phyloP scores from a whole-genome alignment of 345 rosid species.

The Populus pruinosa region DNA sequence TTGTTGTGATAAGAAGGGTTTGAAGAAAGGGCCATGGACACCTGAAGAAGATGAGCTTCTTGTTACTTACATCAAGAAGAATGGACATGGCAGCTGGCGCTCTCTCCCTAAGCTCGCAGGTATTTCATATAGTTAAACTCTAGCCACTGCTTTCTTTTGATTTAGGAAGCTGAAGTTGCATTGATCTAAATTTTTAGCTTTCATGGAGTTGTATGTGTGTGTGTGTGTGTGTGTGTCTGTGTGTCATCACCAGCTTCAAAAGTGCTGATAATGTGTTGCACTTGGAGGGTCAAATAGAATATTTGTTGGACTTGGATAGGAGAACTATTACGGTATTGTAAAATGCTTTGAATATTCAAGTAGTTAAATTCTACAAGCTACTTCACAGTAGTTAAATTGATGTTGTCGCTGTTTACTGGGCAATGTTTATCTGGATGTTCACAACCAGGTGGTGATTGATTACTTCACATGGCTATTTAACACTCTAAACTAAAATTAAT shows the following conservation, averaged over 20 bases:
- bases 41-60: constrained; percentile 36
- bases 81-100: constrained; percentile 43
- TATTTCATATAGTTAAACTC: background rate
- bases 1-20: constrained; percentile 35
- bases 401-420: background rate
- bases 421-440: background rate
- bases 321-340: background rate
- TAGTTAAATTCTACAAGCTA: background rate
- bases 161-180: background rate
- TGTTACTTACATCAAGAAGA: constrained; percentile 20
- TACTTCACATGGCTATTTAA: background rate
- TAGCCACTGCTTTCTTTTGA: background rate
- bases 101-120: constrained; percentile 37
- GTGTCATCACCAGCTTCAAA: background rate
- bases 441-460: too few relatives aligned
- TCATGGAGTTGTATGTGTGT: background rate
- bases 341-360: background rate
- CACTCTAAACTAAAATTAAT: too few relatives aligned
- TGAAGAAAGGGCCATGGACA: constrained; percentile 41
- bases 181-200: background rate
- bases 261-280: background rate
- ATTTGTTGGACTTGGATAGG: background rate
- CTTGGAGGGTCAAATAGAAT: background rate
- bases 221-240: too few relatives aligned
- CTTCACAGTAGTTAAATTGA: background rate